phyloP scores from a whole-genome alignment of 371 early-diverging fungal species.

The Mucor plumbeus region DNA sequence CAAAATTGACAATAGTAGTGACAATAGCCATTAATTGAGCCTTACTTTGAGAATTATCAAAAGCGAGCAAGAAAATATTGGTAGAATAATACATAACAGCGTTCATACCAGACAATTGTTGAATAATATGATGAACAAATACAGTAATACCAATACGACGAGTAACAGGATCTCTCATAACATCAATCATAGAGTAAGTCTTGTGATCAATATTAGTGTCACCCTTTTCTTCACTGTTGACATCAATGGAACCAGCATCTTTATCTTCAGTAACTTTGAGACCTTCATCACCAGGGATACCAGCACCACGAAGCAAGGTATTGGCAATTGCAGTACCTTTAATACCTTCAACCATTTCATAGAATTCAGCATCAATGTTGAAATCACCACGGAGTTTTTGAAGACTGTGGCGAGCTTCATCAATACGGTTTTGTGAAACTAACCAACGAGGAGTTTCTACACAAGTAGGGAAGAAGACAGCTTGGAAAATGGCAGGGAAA shows the following conservation, averaged over 20 bases:
- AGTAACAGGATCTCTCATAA: constrained; percentile 48
- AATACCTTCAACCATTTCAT: constrained; percentile 27
- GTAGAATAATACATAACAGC: constrained; percentile 85
- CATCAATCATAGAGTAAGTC: constrained; percentile 30
- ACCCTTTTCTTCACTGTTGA: not conserved
- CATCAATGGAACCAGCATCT: not conserved
- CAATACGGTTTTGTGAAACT: constrained; percentile 54
- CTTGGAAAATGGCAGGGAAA: constrained; percentile 71
- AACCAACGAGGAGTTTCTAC: constrained; percentile 82
- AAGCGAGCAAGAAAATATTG: constrained; percentile 56
- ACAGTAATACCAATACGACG: constrained; percentile 63
- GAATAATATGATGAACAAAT: constrained; percentile 56
- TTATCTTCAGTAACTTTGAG: constrained; percentile 2
- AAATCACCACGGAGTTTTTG: constrained; percentile 50
- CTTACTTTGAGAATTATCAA: constrained; percentile 37
- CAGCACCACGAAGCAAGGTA: not conserved
- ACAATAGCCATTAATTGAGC: constrained; percentile 64
- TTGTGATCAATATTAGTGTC: not conserved
- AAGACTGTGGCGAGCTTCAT: constrained; percentile 63
- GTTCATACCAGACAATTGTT: constrained; percentile 89
- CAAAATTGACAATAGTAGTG: constrained; percentile 65
- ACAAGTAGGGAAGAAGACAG: constrained; percentile 65
- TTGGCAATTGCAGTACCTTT: constrained; percentile 7
- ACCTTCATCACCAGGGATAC: not conserved
- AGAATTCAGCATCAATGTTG: constrained; percentile 25